Conservation (phyloP, 2,329 filamentous ascomycete genomes). For the Aspergillus sp. region DNA sequence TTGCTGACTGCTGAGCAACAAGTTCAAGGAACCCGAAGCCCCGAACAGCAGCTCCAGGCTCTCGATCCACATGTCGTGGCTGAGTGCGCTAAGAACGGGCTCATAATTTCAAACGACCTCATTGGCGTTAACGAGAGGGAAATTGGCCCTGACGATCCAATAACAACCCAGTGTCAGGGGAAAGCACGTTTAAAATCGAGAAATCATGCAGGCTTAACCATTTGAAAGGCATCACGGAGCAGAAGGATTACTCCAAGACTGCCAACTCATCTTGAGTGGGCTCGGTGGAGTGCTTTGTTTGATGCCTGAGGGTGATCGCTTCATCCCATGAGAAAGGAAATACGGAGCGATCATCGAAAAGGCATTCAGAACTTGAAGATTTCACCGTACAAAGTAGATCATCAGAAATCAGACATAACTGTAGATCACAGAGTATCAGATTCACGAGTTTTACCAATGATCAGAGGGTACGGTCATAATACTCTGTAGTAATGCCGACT, state of each 20-base stretch:
- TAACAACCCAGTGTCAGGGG: constrained; percentile 11
- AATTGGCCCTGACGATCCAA: constrained; percentile 17
- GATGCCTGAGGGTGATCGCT: not conserved
- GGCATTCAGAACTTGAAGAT: not conserved
- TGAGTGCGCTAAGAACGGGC: constrained; percentile 6
- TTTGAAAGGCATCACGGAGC: not conserved
- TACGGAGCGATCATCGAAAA: not conserved
- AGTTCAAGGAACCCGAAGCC: constrained; percentile 9
- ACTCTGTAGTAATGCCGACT: too few relatives aligned
- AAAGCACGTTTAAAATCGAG: constrained; percentile 1
- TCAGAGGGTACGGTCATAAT: not conserved
- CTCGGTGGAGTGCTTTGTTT: constrained; percentile 8
- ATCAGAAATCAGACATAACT: not conserved
- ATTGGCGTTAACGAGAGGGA: constrained; percentile 15
- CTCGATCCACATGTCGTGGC: constrained; percentile 14
- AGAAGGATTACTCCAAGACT: constrained; percentile 16
- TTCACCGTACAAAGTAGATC: not conserved
- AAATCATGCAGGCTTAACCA: not conserved
- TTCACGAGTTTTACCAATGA: not conserved
- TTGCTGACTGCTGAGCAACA: too few relatives aligned
- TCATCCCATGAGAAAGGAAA: not conserved
- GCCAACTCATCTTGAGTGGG: constrained; percentile 23
- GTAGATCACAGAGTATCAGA: not conserved
- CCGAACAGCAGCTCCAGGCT: constrained; percentile 6
- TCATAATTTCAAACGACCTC: constrained; percentile 13